These are phyloP conservation scores for Knoxdaviesia capensis DNA, from an alignment of 2,329 filamentous ascomycete genomes.

Conservation along the genomic window DNA sequence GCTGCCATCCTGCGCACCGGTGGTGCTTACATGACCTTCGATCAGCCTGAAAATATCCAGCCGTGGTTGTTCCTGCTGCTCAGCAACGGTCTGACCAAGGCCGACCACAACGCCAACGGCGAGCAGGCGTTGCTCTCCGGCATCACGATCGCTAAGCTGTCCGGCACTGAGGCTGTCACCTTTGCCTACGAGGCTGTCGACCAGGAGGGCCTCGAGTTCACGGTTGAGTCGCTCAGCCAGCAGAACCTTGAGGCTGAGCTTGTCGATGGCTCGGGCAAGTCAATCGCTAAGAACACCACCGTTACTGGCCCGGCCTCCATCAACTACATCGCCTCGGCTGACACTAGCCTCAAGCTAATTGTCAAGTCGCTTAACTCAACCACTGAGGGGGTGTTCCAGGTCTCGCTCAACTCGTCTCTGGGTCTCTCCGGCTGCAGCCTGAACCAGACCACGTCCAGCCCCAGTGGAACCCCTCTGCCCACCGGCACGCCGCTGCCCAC, in stretches of 20 bases:
- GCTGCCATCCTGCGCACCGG: constrained; percentile 5
- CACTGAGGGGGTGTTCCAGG: constrained; percentile 6
- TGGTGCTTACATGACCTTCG: constrained; percentile 6
- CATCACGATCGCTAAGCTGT: constrained; percentile 5
- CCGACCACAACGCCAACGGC: constrained; percentile 1
- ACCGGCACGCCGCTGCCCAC: no score
- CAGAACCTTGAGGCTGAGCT: constrained; percentile 4
- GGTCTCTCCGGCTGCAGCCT: constrained; percentile 6
- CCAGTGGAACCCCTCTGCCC: no score
- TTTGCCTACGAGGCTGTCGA: constrained; percentile 5
- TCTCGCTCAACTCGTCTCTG: constrained; percentile 5
- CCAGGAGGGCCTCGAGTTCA: constrained; percentile 5
- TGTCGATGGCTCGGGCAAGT: constrained; percentile 1
- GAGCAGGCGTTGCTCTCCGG: constrained; percentile 5
- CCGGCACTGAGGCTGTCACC: constrained; percentile 1
- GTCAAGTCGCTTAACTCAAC: constrained; percentile 3
- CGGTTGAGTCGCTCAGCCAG: constrained; percentile 3
- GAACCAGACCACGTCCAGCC: not conserved
- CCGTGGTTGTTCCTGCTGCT: constrained; percentile 7
- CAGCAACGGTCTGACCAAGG: constrained; percentile 5
- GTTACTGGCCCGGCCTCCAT: not conserved
- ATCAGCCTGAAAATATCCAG: constrained; percentile 6
- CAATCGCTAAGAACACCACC: constrained; percentile 4
- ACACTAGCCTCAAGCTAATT: constrained; percentile 3
- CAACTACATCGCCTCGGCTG: constrained; percentile 1